phyloP scores from a whole-genome alignment of 2,329 filamentous ascomycete species.

The Colletotrichum filicis region DNA sequence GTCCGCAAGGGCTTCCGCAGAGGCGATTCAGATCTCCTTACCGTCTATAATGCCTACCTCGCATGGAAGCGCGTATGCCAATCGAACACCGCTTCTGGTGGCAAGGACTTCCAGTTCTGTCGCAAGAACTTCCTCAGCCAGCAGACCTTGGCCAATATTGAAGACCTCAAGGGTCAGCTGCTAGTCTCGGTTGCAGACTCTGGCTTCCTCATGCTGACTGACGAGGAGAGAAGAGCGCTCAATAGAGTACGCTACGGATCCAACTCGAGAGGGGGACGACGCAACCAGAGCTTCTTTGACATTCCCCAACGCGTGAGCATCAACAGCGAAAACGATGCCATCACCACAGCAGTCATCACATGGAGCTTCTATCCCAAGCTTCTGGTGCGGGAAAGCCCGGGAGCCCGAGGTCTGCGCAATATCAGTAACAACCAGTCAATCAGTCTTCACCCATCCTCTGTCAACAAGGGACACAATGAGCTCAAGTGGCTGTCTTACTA shows the following conservation, averaged over 20 bases:
- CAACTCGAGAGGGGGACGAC: slow-evolving; percentile 61
- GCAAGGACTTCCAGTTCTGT: slow-evolving; percentile 89
- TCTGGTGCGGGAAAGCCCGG: slow-evolving; percentile 77
- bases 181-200: slow-evolving; percentile 87
- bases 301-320: slow-evolving; percentile 79
- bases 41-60: slow-evolving; percentile 92
- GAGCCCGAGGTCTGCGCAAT: slow-evolving; percentile 84
- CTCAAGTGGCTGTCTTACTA: slow-evolving; percentile 93
- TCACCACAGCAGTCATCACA: slow-evolving; percentile 85
- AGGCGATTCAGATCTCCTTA: slow-evolving; percentile 91
- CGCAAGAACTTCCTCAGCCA: slow-evolving; percentile 92
- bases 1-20: slow-evolving; percentile 83
- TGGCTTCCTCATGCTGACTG: slow-evolving; percentile 80
- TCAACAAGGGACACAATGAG: slow-evolving; percentile 79
- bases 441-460: slow-evolving; percentile 85
- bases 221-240: slow-evolving; percentile 76
- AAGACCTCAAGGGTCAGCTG: slow-evolving; percentile 94
- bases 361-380: slow-evolving; percentile 98
- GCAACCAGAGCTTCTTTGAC: slow-evolving; percentile 82
- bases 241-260: slow-evolving; percentile 73
- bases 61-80: slow-evolving; percentile 88
- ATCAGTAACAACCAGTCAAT: slow-evolving; percentile 93
- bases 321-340: slow-evolving; percentile 82
- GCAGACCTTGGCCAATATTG: slow-evolving; percentile 91
- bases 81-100: slow-evolving; percentile 63